Conservation (phyloP, 208 protist species). For the Acanthamoeba royreba region DNA sequence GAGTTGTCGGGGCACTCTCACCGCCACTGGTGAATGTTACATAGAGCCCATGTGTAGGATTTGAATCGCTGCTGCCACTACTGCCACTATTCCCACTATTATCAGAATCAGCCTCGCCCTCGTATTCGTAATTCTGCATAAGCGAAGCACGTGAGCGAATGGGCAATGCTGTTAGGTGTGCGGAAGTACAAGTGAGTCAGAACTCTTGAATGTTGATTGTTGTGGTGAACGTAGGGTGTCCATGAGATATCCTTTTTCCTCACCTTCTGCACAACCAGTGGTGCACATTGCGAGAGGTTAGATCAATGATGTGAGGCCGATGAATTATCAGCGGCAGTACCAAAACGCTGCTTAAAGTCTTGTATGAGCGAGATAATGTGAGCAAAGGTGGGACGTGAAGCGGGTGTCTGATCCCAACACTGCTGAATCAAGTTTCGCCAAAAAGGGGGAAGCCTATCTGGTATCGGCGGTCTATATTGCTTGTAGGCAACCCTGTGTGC, state of each 20-base stretch:
- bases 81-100: too few relatives aligned
- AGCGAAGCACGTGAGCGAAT: too few relatives aligned
- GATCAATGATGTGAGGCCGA: background rate
- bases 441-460: background rate
- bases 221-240: background rate
- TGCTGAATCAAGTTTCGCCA: background rate
- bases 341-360: background rate
- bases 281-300: background rate
- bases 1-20: too few relatives aligned
- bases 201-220: background rate
- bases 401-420: background rate
- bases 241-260: background rate
- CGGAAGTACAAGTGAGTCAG: background rate
- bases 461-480: background rate
- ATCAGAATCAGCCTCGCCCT: too few relatives aligned
- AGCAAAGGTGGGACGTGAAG: background rate
- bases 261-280: background rate
- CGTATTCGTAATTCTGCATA: too few relatives aligned
- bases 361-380: background rate
- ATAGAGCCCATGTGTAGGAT: too few relatives aligned
- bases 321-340: background rate
- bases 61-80: too few relatives aligned
- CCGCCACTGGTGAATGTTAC: too few relatives aligned
- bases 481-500: constrained; percentile 19
- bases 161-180: too few relatives aligned